Evolutionary conservation across 441 rosid species (phyloP).

Genomic region (Populus hybrid): DNA sequence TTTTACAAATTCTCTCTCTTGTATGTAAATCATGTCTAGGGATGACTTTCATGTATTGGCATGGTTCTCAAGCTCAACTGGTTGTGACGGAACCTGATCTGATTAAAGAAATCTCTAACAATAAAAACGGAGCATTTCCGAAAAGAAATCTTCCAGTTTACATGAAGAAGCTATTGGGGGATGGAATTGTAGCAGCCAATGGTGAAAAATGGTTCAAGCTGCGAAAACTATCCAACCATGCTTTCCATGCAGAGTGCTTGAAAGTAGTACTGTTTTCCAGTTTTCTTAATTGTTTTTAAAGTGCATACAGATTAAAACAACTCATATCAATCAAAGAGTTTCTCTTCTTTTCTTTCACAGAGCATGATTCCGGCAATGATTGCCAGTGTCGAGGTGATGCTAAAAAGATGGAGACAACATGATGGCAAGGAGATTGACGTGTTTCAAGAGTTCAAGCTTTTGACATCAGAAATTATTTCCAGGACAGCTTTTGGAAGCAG

Average conservation of each 20-base stretch:
- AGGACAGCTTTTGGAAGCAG: slow-evolving; percentile 45
- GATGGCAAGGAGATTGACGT: slow-evolving; percentile 38
- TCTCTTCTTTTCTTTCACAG: slow-evolving; percentile 3
- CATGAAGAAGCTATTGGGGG: slow-evolving; percentile 28
- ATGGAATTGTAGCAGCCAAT: slow-evolving; percentile 32
- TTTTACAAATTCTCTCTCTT: too few species aligned
- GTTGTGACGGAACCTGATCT: slow-evolving; percentile 31
- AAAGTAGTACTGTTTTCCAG: slow-evolving; percentile 20
- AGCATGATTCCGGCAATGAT: slow-evolving; percentile 30
- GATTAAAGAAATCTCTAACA: slow-evolving; percentile 27
- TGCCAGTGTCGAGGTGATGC: slow-evolving; percentile 33
- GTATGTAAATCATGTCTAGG: slow-evolving; percentile 12
- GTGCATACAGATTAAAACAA: not conserved
- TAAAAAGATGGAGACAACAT: slow-evolving; percentile 32
- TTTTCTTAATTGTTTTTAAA: not conserved
- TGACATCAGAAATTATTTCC: slow-evolving; percentile 40
- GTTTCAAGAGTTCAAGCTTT: slow-evolving; percentile 30
- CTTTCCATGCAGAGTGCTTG: slow-evolving; percentile 38
- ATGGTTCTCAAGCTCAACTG: slow-evolving; percentile 28
- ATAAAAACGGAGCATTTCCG: slow-evolving; percentile 21
- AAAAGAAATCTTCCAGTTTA: not conserved
- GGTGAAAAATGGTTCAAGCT: slow-evolving; percentile 41
- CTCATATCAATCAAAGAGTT: too few species aligned
- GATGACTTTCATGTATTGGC: slow-evolving; percentile 35
- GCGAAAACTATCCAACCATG: slow-evolving; percentile 37